A percentile compares a stretch with the other conserved stretches of the same genome.
Conservation (phyloP, 208 protist species). For the Crithidia thermophila region DNA sequence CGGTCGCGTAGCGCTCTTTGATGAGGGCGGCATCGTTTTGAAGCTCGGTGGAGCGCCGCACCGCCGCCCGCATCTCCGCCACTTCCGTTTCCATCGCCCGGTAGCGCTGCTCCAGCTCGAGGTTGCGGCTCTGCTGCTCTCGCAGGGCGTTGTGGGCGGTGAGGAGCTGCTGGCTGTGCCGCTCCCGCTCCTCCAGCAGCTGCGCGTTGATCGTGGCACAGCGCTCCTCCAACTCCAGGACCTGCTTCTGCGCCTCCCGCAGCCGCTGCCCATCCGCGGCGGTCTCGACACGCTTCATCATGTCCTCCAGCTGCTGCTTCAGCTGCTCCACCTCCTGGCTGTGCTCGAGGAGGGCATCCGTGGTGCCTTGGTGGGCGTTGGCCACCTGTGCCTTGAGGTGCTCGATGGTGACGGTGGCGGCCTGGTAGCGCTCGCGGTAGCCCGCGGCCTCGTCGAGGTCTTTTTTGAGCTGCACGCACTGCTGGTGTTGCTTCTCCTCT, state of each 20-base stretch:
- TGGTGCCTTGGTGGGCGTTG: constrained; percentile 39
- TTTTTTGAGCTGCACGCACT: constrained; percentile 38
- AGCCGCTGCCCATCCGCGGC: constrained; percentile 41
- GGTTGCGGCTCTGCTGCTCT: constrained; percentile 68
- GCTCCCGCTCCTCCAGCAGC: constrained; percentile 67
- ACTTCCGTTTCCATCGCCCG: constrained; percentile 62
- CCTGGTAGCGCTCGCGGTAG: constrained; percentile 56
- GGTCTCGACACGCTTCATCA: constrained; percentile 64
- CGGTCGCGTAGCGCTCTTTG: constrained; percentile 67
- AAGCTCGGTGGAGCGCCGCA: constrained; percentile 66
- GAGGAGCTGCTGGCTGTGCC: constrained; percentile 60
- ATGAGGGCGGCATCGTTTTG: constrained; percentile 74
- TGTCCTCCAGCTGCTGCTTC: constrained; percentile 65
- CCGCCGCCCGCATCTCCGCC: constrained; percentile 59
- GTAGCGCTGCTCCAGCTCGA: constrained; percentile 78
- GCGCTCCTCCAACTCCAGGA: constrained; percentile 69
- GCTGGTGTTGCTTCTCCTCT: constrained; percentile 50
- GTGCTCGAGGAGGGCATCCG: constrained; percentile 63
- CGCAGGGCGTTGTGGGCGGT: constrained; percentile 74
- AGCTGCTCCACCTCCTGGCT: constrained; percentile 74
- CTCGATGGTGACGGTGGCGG: constrained; percentile 47
- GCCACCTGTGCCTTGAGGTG: constrained; percentile 65
- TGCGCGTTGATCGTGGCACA: constrained; percentile 44
- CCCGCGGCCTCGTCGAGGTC: constrained; percentile 45
- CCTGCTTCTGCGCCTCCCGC: constrained; percentile 55